Evolutionary conservation across 83 land plant species (phyloP), one percentile per base, ranked within the genome.

Genomic region (Isoetes engelmannii): DNA sequence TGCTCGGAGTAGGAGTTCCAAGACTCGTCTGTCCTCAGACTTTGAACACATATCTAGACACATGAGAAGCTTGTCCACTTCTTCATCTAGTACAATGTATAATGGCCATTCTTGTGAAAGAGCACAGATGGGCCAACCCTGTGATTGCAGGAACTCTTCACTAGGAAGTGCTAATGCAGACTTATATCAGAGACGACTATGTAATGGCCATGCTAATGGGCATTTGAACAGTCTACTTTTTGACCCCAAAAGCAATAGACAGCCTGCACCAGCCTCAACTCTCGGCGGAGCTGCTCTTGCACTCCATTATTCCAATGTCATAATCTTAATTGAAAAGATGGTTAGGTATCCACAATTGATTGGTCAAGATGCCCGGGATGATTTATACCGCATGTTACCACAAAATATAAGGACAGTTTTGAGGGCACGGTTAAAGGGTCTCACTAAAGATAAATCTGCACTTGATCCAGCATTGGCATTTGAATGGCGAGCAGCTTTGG

Each of bases 211-310:
- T 28, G 37, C 37, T 13, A 69, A 69, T 48, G 64, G 65, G 45
- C 48, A 61, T 19, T 71, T 65, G 70, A 47, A 57, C 61, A 68
- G 79, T 5, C 59, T 75, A 0, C 55, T 77, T 7, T 74, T 82
- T 59, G 83, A 61, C 70, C 81, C 86, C 60, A 87, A 81, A 69
- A 44, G 55, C 12, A 72, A 68, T 42, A 70, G 81, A 55, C 78
- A 64, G 59, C 70, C 69, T 67, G 79, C 86, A 6, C 86, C 86
- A 45, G 59, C 85, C 7, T 82, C 84, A 8, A 87, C 95, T 12
- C 87, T 93, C 49, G 98, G 95, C 5, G 86, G 82, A 50, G 77
- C 92, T 45, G 98, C 82, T 37, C 75, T 93, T 20, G 86, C 92
- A 12, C 68, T 87, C 48, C 98, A 87, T 61, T 93, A 93, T 78